These are phyloP conservation scores for Zymoseptoria passerinii DNA, from an alignment of 2,329 filamentous ascomycete species.

Conservation along the genomic window DNA sequence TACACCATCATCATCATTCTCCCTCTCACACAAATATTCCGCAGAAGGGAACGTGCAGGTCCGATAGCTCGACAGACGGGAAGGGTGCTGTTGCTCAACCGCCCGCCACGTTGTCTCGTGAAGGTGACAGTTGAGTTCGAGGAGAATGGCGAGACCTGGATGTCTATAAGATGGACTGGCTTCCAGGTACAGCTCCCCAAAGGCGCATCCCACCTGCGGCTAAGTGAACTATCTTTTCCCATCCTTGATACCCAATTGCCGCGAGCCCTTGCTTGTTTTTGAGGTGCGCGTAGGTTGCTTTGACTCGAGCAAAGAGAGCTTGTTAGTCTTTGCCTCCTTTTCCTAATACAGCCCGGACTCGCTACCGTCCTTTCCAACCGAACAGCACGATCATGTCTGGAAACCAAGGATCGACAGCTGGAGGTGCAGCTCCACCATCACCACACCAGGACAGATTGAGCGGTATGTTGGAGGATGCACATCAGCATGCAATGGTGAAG, in stretches of 20 bases:
- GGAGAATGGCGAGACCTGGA: conserved; percentile 9
- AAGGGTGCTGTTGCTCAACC: conserved; percentile 14
- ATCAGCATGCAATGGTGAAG: neutral
- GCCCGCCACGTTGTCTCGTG: conserved; percentile 13
- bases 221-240: conserved; percentile 18
- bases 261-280: conserved; percentile 17
- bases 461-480: conserved; percentile 15
- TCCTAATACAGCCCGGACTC: conserved; percentile 8
- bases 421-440: conserved; percentile 9
- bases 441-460: conserved; percentile 29
- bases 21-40: neutral
- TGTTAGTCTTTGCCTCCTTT: conserved; percentile 13
- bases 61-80: conserved; percentile 4
- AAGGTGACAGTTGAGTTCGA: conserved; percentile 5
- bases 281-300: conserved; percentile 11
- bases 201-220: conserved; percentile 22
- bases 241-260: conserved; percentile 22
- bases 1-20: neutral
- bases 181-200: conserved; percentile 11
- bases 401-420: conserved; percentile 11
- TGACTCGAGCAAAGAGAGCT: conserved; percentile 8
- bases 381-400: conserved; percentile 11
- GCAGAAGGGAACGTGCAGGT: conserved; percentile 2
- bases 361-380: neutral
- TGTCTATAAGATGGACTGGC: conserved; percentile 12